phyloP scores from a whole-genome alignment of 805 yeast species.

The Kuraishia molischiana region DNA sequence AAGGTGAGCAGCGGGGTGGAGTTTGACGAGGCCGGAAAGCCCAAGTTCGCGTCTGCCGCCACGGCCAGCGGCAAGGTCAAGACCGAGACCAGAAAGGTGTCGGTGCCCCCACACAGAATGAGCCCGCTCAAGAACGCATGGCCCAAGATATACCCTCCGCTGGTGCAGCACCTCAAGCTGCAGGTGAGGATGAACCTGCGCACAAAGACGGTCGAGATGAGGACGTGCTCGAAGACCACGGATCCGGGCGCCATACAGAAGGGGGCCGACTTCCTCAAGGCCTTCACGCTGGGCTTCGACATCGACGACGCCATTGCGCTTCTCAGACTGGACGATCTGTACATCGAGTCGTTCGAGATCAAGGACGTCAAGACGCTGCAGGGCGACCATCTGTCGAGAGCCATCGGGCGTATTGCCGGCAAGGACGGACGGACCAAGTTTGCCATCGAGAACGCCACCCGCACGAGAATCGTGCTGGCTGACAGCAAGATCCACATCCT shows the following conservation, averaged over 20 bases:
- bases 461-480: slow-evolving; percentile 96
- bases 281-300: slow-evolving; percentile 94
- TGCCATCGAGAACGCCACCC: slow-evolving; percentile 96
- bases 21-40: slow-evolving; percentile 84
- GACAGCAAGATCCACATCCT: slow-evolving; percentile 93
- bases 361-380: slow-evolving; percentile 93
- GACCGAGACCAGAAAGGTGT: slow-evolving; percentile 77
- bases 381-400: slow-evolving; percentile 96
- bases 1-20: slow-evolving; percentile 31
- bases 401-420: slow-evolving; percentile 99
- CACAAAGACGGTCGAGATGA: slow-evolving; percentile 79
- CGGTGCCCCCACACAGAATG: slow-evolving; percentile 97
- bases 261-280: slow-evolving; percentile 95
- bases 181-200: slow-evolving; percentile 94
- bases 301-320: slow-evolving; percentile 95
- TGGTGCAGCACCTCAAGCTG: slow-evolving; percentile 87
- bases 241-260: slow-evolving; percentile 95
- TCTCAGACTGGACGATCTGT: slow-evolving; percentile 87
- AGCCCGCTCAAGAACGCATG: slow-evolving; percentile 83
- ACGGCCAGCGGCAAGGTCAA: slow-evolving; percentile 57
- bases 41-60: slow-evolving; percentile 69
- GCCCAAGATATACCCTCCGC: slow-evolving; percentile 92
- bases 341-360: slow-evolving; percentile 93
- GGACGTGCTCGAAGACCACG: slow-evolving; percentile 73
- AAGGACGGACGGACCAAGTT: slow-evolving; percentile 98